Base-by-base conservation (phyloP, 176 grass and related monocot species). In the Oryza glaberrima region DNA sequence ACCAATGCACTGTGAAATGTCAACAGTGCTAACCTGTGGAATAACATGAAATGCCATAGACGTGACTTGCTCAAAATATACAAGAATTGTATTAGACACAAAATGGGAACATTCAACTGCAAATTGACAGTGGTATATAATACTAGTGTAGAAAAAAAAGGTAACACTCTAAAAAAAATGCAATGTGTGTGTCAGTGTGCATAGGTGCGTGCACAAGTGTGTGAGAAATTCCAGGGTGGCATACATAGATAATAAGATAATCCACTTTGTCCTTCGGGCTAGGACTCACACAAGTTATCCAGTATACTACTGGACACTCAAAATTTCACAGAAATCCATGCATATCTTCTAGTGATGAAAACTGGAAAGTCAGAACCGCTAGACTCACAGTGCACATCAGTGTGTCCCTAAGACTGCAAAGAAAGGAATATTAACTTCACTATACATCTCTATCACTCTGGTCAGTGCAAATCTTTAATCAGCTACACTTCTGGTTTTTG, bases 1-100 rank as follows among this genome's bases (percentile, higher is more conserved):
- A 98, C 79, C 66, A 98, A 72, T 88, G 95, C 70, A 67, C 70
- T 86, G 71, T 98, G 95, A 83, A 98, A 95, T 69, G 85, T 87
- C 86, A 98, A 81, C 79, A 98, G 65, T 1, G 78, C 89, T 38
- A 88, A 12, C 95, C 95, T 98, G 89, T 86, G 54, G 49, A 83
- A 71, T 73, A 47, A 79, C 79, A 72, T 13, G 44, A 88, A 58
- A 80, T 80, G 63, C 65, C 44, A 70, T 77, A 52, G 32, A 30
- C 30, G 67, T 78, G 51, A 11, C 11, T 77, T 85, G 66, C 74
- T 81, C 67, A 85, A 15, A 81, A 85, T 34, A 85, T 86, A 48
- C 22, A 6, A 66, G 68, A 61, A 43, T 66, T 60, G 35, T 80
- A 66, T 20, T 46, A 71, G 5, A n/a, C 77, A 77, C 20, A 65